Evolutionary conservation across 225 moss, liverwort and hornwort species (phyloP).

Genomic region (Takakia lepidozioides): DNA sequence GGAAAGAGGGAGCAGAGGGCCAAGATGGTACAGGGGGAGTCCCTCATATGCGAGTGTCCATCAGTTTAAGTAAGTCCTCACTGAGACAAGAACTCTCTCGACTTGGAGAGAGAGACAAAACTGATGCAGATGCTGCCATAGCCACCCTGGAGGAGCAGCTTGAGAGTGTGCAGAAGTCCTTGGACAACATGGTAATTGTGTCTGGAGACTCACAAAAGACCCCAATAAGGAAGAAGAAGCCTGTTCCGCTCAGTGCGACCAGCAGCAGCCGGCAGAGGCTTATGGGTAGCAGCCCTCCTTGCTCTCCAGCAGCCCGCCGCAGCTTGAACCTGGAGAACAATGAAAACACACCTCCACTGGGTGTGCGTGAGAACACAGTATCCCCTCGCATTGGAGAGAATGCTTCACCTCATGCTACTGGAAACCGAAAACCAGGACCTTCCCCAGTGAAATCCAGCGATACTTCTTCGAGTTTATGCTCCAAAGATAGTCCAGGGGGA

Average conservation of each 20-base stretch:
- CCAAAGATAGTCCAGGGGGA: constrained; percentile 56
- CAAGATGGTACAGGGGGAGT: constrained; percentile 5
- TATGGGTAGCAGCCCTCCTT: constrained; percentile 55
- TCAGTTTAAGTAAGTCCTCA: constrained; percentile 49
- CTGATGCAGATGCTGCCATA: constrained; percentile 81
- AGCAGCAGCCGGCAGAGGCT: constrained; percentile 65
- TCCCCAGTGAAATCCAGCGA: constrained; percentile 38
- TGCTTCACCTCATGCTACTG: constrained; percentile 46
- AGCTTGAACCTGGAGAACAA: constrained; percentile 75
- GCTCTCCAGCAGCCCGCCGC: constrained; percentile 67
- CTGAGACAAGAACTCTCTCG: constrained; percentile 79
- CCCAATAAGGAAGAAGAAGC: constrained; percentile 48
- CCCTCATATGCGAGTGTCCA: constrained; percentile 30
- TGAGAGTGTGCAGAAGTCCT: constrained; percentile 92
- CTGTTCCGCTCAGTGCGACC: constrained; percentile 43
- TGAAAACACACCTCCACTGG: constrained; percentile 86
- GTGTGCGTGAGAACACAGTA: constrained; percentile 35
- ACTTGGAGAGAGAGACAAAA: constrained; percentile 72
- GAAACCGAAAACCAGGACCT: constrained; percentile 43
- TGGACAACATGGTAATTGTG: constrained; percentile 84
- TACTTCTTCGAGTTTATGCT: constrained; percentile 17
- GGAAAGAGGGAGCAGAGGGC: constrained; percentile 26
- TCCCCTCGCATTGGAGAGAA: constrained; percentile 21
- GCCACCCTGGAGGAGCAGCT: constrained; percentile 95
- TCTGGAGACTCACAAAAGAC: constrained; percentile 48